Base-by-base conservation (phyloP, 1,284 basidiomycete species). In the Ustilago curta region DNA sequence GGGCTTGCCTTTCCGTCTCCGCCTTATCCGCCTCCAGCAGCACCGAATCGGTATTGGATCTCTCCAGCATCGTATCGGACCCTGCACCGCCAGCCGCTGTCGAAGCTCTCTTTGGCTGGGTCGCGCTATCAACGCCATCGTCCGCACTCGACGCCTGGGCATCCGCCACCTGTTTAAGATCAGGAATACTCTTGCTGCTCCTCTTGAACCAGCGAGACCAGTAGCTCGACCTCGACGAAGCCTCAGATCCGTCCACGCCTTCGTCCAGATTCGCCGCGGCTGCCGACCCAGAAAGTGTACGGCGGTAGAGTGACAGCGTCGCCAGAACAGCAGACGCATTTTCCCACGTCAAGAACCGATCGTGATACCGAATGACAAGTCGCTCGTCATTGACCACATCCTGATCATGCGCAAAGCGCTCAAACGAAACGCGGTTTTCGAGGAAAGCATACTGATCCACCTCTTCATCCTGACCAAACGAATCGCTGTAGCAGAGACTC, bases 281-380 rank as follows among this genome's bases (percentile, higher is more conserved):
- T 14, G 55, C 31, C 3, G 40, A n/a, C 14, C 47, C 43, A 19
- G 66, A 49, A 4, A 82, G 57, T 19, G 66, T 74, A 8, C 76
- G 59, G 21, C 81, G 76, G 60, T 83, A 83, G 18, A 70, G 59
- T 25, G 72, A 66, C 39, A 89, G 81, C 0, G 88, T 87, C 14
- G 87, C 86, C 19, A 89, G 80, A 32, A 88, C 84, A 3, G 87
- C 86, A 32, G 85, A 85, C 0, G 86, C 87, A 40, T 86, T 87
- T 49, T 87, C 84, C 87, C 88, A 88, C 6, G 87, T 87, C 50
- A 88, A 81, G 80, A 87, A 87, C 70, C 79, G 70, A n/a, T 80
- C 79, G 43, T 85, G 81, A 78, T 88, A 88, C 40, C 86, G 83
- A 23, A 89, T 80, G 27, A 88, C 87, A 14, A 89, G 81, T 35